Evolutionary conservation across 140 eudicot species (phyloP).

Genomic region (Artemisia princeps): DNA sequence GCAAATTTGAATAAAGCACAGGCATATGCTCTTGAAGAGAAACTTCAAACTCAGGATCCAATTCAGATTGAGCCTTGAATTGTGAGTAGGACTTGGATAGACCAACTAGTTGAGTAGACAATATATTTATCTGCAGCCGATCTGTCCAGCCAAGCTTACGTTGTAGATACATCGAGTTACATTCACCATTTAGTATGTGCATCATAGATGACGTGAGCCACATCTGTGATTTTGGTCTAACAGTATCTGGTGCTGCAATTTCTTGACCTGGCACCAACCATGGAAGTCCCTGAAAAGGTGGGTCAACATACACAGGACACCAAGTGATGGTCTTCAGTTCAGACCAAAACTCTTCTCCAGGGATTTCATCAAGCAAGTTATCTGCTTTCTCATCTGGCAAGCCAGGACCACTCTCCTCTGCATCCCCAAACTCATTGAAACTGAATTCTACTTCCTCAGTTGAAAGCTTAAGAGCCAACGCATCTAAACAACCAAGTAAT

Average conservation of each 20-base stretch:
- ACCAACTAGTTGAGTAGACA: slow-evolving; percentile 61
- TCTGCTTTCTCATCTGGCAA: slow-evolving; percentile 26
- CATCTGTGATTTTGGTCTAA: slow-evolving; percentile 78
- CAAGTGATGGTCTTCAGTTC: slow-evolving; percentile 61
- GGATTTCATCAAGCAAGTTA: slow-evolving; percentile 44
- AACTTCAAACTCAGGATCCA: slow-evolving; percentile 41
- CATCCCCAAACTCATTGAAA: slow-evolving; percentile 23
- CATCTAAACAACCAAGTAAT: slow-evolving; percentile 60
- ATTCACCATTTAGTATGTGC: slow-evolving; percentile 75
- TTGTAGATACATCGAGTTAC: slow-evolving; percentile 46
- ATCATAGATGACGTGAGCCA: slow-evolving; percentile 78
- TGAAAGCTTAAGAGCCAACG: slow-evolving; percentile 47
- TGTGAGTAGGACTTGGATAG: slow-evolving; percentile 51
- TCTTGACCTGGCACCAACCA: slow-evolving; percentile 54
- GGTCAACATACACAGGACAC: slow-evolving; percentile 83
- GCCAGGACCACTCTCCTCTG: slow-evolving; percentile 21
- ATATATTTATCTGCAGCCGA: slow-evolving; percentile 39
- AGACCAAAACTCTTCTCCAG: slow-evolving; percentile 77
- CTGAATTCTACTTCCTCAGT: slow-evolving; percentile 36
- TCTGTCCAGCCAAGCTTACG: slow-evolving; percentile 86
- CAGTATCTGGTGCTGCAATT: slow-evolving; percentile 70
- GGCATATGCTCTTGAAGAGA: slow-evolving; percentile 62
- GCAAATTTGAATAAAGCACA: slow-evolving; percentile 58
- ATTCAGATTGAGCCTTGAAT: slow-evolving; percentile 39
- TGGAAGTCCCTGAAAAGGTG: slow-evolving; percentile 78